phyloP scores from a whole-genome alignment of 2,329 filamentous ascomycete genomes.

The Fusarium kyushuense region DNA sequence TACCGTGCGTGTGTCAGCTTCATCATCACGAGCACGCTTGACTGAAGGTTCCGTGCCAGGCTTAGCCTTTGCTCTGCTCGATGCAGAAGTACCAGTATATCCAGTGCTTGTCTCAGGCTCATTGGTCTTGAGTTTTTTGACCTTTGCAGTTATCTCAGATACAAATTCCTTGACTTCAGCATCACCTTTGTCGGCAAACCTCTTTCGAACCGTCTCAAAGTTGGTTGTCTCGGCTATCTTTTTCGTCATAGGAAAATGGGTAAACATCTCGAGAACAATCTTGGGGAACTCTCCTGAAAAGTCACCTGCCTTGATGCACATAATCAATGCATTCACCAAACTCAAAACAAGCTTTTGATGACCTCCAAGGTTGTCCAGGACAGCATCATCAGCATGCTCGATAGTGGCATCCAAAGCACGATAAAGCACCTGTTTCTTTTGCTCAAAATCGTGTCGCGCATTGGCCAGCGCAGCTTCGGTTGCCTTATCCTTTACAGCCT shows the following conservation, averaged over 20 bases:
- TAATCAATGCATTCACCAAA: constrained; percentile 66
- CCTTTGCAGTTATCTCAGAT: constrained; percentile 65
- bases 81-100: constrained; percentile 56
- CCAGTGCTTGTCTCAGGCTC: constrained; percentile 54
- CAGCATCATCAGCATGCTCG: constrained; percentile 65
- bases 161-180: constrained; percentile 72
- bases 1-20: constrained; percentile 54
- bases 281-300: constrained; percentile 67
- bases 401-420: constrained; percentile 66
- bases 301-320: constrained; percentile 65
- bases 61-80: constrained; percentile 55
- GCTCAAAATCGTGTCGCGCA: constrained; percentile 57
- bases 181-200: constrained; percentile 74
- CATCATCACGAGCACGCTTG: constrained; percentile 58
- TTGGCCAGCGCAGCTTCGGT: constrained; percentile 52
- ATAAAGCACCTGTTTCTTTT: constrained; percentile 63
- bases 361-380: constrained; percentile 68
- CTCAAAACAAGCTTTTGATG: constrained; percentile 68
- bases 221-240: constrained; percentile 73
- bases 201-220: constrained; percentile 72
- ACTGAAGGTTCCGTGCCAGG: constrained; percentile 46
- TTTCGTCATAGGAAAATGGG: constrained; percentile 70
- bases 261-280: constrained; percentile 69
- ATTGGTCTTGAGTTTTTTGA: constrained; percentile 56
- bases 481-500: constrained; percentile 58